Percentiles rank a stretch among this genome's conserved stretches.
phyloP scores from a whole-genome alignment of 2,329 filamentous ascomycete species.

The Coniochaeta sp. region DNA sequence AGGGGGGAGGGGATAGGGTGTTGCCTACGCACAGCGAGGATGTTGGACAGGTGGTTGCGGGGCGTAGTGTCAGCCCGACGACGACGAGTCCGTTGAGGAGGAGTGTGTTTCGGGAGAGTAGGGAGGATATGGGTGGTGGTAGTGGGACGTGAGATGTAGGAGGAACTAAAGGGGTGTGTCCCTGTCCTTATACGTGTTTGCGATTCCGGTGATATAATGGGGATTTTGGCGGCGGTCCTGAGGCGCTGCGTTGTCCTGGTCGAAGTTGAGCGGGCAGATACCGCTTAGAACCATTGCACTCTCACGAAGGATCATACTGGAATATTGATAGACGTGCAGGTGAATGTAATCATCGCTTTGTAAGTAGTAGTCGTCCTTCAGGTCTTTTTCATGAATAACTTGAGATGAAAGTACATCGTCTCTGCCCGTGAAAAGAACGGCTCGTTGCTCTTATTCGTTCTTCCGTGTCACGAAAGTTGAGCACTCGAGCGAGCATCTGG shows the following conservation, averaged over 20 bases:
- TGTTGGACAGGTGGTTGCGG: background rate
- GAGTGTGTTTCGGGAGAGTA: constrained; percentile 3
- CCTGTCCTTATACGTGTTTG: background rate
- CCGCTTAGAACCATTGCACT: background rate
- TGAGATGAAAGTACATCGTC: too few relatives aligned
- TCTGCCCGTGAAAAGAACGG: too few relatives aligned
- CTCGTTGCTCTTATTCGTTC: too few relatives aligned
- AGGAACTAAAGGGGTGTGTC: background rate
- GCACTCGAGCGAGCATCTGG: too few relatives aligned
- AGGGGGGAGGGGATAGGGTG: background rate
- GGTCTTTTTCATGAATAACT: too few relatives aligned
- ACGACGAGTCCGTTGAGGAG: constrained; percentile 2
- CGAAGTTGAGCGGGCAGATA: background rate
- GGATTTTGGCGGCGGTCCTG: background rate
- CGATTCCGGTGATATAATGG: background rate
- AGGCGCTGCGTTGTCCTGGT: background rate
- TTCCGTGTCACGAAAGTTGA: too few relatives aligned
- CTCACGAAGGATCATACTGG: background rate
- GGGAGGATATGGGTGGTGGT: constrained; percentile 2
- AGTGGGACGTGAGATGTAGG: background rate
- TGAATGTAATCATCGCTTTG: too few relatives aligned
- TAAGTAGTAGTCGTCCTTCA: too few relatives aligned
- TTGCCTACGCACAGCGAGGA: constrained; percentile 1
- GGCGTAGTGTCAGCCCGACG: background rate
- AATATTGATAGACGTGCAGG: too few relatives aligned